Percentiles rank a stretch among this genome's conserved stretches.
Evolutionary conservation across 305 asterid genomes (phyloP).

Genomic region (Petunia hybrid): DNA sequence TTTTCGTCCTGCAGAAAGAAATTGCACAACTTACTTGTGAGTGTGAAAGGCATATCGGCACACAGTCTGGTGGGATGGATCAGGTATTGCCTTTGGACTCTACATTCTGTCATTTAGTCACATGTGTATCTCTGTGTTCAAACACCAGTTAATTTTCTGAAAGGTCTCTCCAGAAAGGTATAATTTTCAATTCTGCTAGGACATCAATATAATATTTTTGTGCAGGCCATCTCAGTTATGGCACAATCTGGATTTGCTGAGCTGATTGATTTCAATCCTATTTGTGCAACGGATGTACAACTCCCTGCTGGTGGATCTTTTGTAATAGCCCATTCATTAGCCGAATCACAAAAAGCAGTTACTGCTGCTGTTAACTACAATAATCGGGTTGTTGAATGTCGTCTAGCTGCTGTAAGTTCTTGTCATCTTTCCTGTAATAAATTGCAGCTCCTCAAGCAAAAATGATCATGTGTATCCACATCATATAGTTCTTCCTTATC

Average conservation of each 20-base stretch:
- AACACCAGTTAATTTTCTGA: no score
- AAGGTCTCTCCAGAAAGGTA: no score
- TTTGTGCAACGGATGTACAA: slow-evolving; percentile 83
- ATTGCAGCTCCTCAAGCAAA: no score
- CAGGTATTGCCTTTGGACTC: slow-evolving; percentile 50
- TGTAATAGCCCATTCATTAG: slow-evolving; percentile 88
- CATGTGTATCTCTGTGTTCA: no score
- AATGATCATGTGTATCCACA: no score
- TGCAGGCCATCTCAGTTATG: slow-evolving; percentile 93
- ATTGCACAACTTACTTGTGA: slow-evolving; percentile 94
- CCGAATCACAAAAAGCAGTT: slow-evolving; percentile 96
- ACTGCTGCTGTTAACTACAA: slow-evolving; percentile 94
- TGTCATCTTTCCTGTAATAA: neutral
- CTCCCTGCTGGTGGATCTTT: slow-evolving; percentile 90
- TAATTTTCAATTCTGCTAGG: no score
- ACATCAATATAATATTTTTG: no score
- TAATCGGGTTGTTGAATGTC: slow-evolving; percentile 95
- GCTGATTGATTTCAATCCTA: slow-evolving; percentile 92
- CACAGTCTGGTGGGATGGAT: slow-evolving; percentile 99
- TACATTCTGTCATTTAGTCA: no score
- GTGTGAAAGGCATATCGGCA: slow-evolving; percentile 94
- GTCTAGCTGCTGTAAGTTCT: slow-evolving; percentile 82
- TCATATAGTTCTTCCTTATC: no score
- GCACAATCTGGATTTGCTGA: slow-evolving; percentile 90
- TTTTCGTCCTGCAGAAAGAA: slow-evolving; percentile 64